A percentile compares a stretch with the other conserved stretches of the same genome.
These are phyloP conservation scores for Cardamine occulta DNA, from an alignment of 345 rosid genomes.

Conservation along the genomic window DNA sequence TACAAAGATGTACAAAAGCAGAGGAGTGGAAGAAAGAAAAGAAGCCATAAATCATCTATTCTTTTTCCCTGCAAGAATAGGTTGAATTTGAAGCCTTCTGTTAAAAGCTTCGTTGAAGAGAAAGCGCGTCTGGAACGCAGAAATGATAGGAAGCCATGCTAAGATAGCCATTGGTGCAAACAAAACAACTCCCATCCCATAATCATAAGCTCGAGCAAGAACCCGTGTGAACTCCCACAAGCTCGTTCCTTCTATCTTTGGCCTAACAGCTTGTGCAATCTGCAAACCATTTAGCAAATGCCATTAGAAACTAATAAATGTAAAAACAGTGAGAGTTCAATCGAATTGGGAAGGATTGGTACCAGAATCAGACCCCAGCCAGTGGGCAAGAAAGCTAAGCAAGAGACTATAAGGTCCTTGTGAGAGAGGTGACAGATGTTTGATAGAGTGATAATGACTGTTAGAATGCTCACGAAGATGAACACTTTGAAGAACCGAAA, in stretches of 20 bases:
- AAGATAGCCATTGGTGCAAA: conserved; percentile 82
- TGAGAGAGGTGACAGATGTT: conserved; percentile 66
- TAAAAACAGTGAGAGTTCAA: not conserved
- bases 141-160: conserved; percentile 91
- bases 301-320: not conserved
- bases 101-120: conserved; percentile 91
- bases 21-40: conserved; percentile 8
- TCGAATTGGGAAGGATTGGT: not conserved
- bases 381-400: conserved; percentile 89
- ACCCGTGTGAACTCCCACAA: conserved; percentile 79
- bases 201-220: conserved; percentile 84
- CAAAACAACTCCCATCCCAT: conserved; percentile 87
- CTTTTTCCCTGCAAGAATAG: conserved; percentile 88
- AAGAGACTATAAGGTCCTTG: conserved; percentile 77
- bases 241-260: conserved; percentile 66
- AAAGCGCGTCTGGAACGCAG: conserved; percentile 86
- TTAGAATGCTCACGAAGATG: conserved; percentile 70
- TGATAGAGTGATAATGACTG: conserved; percentile 70
- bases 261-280: conserved; percentile 93
- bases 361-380: conserved; percentile 98
- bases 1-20: conserved; percentile 35
- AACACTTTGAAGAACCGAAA: conserved; percentile 84
- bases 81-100: conserved; percentile 83
- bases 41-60: conserved; percentile 31
- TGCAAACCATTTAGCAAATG: conserved; percentile 30